These are phyloP conservation scores for Exophiala xenobiotica DNA, from an alignment of 2,329 filamentous ascomycete species.

Conservation along the genomic window DNA sequence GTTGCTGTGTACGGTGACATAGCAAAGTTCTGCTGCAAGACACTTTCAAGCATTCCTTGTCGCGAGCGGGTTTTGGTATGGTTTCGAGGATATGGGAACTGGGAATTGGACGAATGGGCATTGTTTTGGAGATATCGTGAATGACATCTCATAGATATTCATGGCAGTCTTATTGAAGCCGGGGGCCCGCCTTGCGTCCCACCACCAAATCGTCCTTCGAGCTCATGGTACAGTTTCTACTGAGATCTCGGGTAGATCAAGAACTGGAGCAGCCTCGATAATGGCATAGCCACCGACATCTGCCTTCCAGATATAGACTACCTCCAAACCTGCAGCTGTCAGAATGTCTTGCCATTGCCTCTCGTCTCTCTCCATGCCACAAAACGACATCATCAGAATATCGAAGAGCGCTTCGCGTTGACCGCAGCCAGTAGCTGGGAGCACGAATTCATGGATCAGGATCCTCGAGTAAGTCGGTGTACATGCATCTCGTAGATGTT, in stretches of 20 bases:
- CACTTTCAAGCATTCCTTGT: too few species aligned
- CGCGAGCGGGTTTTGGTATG: too few species aligned
- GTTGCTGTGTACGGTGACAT: constrained; percentile 29
- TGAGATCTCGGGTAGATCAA: too few species aligned
- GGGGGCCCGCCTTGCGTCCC: too few species aligned
- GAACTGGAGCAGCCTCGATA: not conserved
- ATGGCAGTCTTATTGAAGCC: too few species aligned
- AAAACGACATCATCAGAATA: constrained; percentile 6
- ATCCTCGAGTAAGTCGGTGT: constrained; percentile 1
- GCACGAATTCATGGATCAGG: constrained; percentile 7
- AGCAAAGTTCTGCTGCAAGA: too few species aligned
- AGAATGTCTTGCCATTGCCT: not conserved
- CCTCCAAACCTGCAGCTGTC: not conserved
- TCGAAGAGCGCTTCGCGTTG: constrained; percentile 5
- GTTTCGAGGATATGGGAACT: too few species aligned
- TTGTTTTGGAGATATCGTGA: too few species aligned
- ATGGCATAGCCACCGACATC: not conserved
- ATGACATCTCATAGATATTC: too few species aligned
- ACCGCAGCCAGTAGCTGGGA: constrained; percentile 1
- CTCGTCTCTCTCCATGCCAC: constrained; percentile 1
- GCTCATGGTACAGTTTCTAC: not conserved
- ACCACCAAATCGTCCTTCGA: not conserved
- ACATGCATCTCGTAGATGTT: not conserved
- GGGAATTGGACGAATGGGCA: too few species aligned
- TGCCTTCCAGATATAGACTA: constrained; percentile 10